A percentile compares a stretch with the other conserved stretches of the same genome.
These are phyloP conservation scores for Kalmusia sp. DNA, from an alignment of 2,329 filamentous ascomycete genomes.

Conservation along the genomic window DNA sequence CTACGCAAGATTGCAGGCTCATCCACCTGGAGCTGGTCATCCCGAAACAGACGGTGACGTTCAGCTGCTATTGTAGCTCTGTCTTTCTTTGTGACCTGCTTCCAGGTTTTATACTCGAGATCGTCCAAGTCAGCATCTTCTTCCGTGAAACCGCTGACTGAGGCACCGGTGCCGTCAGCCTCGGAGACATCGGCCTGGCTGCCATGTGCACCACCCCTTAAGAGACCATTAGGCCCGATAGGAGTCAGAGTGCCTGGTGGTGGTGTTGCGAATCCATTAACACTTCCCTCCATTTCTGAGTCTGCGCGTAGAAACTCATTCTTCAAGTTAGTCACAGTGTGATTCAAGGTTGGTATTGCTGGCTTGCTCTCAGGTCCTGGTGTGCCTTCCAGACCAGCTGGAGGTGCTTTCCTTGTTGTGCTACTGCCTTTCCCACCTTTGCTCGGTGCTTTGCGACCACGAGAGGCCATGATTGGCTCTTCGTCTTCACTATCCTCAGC, in stretches of 20 bases:
- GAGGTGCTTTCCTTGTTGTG: slow-evolving; percentile 73
- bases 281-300: slow-evolving; percentile 82
- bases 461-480: slow-evolving; percentile 96
- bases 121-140: slow-evolving; percentile 89
- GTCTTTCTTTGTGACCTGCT: slow-evolving; percentile 97
- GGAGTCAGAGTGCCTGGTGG: slow-evolving; percentile 81
- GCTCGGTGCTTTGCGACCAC: slow-evolving; percentile 84
- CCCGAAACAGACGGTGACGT: slow-evolving; percentile 83
- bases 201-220: slow-evolving; percentile 62
- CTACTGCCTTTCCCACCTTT: slow-evolving; percentile 73
- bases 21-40: slow-evolving; percentile 82
- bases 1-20: slow-evolving; percentile 85
- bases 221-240: slow-evolving; percentile 70
- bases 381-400: slow-evolving; percentile 79
- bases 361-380: slow-evolving; percentile 79
- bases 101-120: slow-evolving; percentile 94
- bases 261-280: slow-evolving; percentile 86
- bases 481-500: slow-evolving; percentile 90
- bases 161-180: slow-evolving; percentile 74
- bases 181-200: slow-evolving; percentile 89
- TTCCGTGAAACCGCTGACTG: slow-evolving; percentile 71
- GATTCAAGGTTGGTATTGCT: slow-evolving; percentile 63
- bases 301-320: slow-evolving; percentile 67
- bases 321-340: slow-evolving; percentile 57
- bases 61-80: slow-evolving; percentile 86